Conservation (phyloP, 2,329 filamentous ascomycete genomes). For the Fusarium sp. region DNA sequence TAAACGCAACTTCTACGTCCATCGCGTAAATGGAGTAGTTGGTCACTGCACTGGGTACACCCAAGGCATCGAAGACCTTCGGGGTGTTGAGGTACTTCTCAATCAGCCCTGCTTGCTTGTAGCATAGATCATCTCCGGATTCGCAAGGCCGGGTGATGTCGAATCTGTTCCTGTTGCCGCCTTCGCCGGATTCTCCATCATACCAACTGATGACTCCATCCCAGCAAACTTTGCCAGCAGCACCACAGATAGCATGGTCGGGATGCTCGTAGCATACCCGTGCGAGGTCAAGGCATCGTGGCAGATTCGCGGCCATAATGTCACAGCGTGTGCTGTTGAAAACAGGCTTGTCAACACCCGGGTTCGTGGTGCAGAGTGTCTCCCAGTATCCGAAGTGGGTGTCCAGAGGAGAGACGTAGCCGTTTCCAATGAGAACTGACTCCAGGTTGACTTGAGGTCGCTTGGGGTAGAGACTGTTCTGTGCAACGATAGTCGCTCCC, state of each 20-base stretch:
- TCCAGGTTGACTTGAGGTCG: constrained; percentile 18
- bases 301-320: constrained; percentile 24
- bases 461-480: constrained; percentile 25
- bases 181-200: neutral
- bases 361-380: constrained; percentile 31
- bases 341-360: constrained; percentile 9
- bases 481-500: constrained; percentile 31
- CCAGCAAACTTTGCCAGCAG: constrained; percentile 22
- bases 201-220: constrained; percentile 7
- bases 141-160: constrained; percentile 9
- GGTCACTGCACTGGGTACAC: neutral
- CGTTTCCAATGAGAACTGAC: constrained; percentile 31
- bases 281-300: constrained; percentile 25
- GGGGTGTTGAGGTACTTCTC: constrained; percentile 6
- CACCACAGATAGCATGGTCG: constrained; percentile 23
- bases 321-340: constrained; percentile 32
- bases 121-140: constrained; percentile 1
- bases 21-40: constrained; percentile 9
- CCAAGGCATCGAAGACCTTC: neutral
- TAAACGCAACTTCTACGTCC: neutral
- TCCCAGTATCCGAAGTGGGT: constrained; percentile 33
- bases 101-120: constrained; percentile 2
- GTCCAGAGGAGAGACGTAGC: constrained; percentile 30
- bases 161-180: constrained; percentile 5
- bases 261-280: constrained; percentile 30